Base-by-base conservation (phyloP, 164 flowering plant genomes). In the Berberis thunbergii region DNA sequence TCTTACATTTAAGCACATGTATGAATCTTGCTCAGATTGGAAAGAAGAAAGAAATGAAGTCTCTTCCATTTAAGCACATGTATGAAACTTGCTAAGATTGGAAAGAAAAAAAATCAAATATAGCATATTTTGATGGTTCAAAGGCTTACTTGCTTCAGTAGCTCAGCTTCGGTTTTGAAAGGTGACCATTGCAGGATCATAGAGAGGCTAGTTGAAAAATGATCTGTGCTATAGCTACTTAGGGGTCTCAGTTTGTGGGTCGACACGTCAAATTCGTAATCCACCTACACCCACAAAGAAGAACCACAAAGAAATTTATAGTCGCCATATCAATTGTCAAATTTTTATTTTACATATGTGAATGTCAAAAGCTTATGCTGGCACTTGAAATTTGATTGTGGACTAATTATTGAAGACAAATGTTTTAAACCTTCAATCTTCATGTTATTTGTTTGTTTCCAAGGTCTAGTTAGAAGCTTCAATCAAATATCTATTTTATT, bases 181-280 rank as follows among this genome's bases (percentile, higher is more conserved):
- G 99, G 97, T 68, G 99, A 91, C 97, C 97, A 94, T 63, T 77
- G 70, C 76, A 89, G 76, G 50, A 94, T 46, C 66, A 77, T 68
- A 46, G 97, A 89, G 46, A 94, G 79, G 67, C 85, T 94, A 4
- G 74, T 73, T 45, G 26, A 61, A 63, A 79, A 79, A 76, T 79
- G 84, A 61, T 89, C 81, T 64, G 56, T 66, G 41, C 73, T 78
- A 65, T 74, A 57, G 50, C 63, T 67, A 61, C 75, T 62, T 63
- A 79, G 65, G 46, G 71, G 48, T 63, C 77, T 75, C 46, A 82
- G 73, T 54, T 50, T 68, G 9, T 78, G 76, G 61, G 75, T 76
- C 65, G 77, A 63, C n/a, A 72, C 6, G 54, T 77, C 75, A 54
- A 75, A 81, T 69, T 83, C 78, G 68, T 86, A 94, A 75, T 87